Evolutionary conservation across 352 stramenopile genomes (phyloP), one percentile per base, ranked within the genome.

Genomic region (Poterioochromonas sp.): DNA sequence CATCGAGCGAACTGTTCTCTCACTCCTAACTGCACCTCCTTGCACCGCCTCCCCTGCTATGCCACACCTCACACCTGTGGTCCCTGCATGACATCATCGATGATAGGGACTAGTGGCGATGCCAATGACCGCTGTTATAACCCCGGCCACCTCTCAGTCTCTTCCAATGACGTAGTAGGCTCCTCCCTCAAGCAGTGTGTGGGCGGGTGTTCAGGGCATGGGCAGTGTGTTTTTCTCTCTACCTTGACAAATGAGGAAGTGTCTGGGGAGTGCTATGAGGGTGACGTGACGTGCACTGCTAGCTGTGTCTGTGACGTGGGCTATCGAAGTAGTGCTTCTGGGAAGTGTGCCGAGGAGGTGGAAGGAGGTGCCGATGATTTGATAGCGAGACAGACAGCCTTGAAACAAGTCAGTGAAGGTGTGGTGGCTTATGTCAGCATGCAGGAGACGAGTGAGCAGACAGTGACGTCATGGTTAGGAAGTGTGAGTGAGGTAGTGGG

Each of bases 1-100:
- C 35, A 74, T 54, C 5, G 1, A 18, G 65, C 40, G 65, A 73
- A 79, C 73, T 79, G 73, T 35, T 64, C 69, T 39, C 1, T 76
- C 5, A 47, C 54, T 37, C 73, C 73, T 43, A 73, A 79, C 37
- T 79, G 73, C 54, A 43, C 32, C 51, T 20, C 49, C 26, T 60
- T 79, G 29, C 8, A 79, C n/a, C 73, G 73, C 1, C 69, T 37
- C 3, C 5, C 8, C 1, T 79, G 73, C 35, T 58, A 8, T 22
- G 2, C 18, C 20, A 44, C 44, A 26, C 1, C 39, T 34, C 39
- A 79, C n/a, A 79, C 73, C 41, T 79, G 73, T 53, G 73, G 73
- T 37, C 39, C 53, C 1, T 79, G 73, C 37, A n/a, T 79, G 40
- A 35, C 62, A 15, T 41, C n/a, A 35, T 12, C 62, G 8, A 35